A percentile compares a stretch with the other conserved stretches of the same genome.
These are phyloP conservation scores for Penicillium verrucosum DNA, from an alignment of 2,329 filamentous ascomycete genomes.

Conservation along the genomic window DNA sequence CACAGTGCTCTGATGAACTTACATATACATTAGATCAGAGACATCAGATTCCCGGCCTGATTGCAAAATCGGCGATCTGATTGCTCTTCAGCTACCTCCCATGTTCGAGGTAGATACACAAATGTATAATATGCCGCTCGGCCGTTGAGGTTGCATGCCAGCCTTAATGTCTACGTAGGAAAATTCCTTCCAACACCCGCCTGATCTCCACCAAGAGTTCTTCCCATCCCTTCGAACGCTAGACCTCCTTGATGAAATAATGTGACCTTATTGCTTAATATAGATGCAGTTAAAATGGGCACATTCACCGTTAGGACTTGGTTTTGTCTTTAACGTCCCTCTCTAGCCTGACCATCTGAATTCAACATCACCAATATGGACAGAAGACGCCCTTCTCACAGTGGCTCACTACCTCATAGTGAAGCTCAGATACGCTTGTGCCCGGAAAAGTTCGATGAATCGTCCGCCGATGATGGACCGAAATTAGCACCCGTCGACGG, in stretches of 20 bases:
- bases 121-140: constrained; percentile 3
- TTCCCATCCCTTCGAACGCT: constrained; percentile 14
- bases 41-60: constrained; percentile 1
- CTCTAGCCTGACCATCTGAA: neutral
- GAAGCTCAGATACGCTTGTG: constrained; percentile 8
- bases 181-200: constrained; percentile 19
- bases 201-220: constrained; percentile 5
- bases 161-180: constrained; percentile 6
- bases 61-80: neutral
- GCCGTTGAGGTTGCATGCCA: constrained; percentile 7
- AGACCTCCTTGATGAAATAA: constrained; percentile 12
- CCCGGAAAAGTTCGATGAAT: neutral
- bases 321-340: neutral
- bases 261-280: constrained; percentile 9
- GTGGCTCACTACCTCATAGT: constrained; percentile 3
- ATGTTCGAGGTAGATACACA: neutral
- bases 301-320: neutral
- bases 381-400: neutral
- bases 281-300: constrained; percentile 5
- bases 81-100: neutral
- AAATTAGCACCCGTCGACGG: constrained; percentile 34
- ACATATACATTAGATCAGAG: neutral
- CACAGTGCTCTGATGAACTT: neutral
- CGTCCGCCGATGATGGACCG: neutral
- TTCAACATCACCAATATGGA: constrained; percentile 1